phyloP scores from a whole-genome alignment of 1,284 basidiomycete genomes.

The Schizopora paradoxa region DNA sequence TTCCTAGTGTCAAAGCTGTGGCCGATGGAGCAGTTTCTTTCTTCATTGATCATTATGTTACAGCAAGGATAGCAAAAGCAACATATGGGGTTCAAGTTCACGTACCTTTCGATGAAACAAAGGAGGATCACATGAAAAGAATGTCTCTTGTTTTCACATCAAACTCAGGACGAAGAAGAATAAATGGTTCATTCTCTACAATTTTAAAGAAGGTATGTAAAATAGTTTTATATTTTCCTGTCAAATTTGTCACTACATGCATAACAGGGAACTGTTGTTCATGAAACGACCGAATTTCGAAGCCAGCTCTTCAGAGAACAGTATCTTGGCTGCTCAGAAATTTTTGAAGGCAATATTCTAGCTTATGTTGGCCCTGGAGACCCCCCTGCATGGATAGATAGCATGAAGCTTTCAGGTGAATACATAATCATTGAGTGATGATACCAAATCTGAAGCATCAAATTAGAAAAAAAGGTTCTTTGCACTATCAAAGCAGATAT shows the following conservation, averaged over 20 bases:
- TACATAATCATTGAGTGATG: no score
- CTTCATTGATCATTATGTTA: conserved; percentile 75
- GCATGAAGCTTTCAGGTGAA: no score
- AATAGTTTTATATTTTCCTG: no score
- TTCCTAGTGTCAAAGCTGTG: conserved; percentile 71
- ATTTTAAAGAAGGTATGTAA: conserved; percentile 1
- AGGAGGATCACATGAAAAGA: conserved; percentile 58
- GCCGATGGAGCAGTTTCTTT: conserved; percentile 76
- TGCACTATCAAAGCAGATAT: no score
- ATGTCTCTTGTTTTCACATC: background rate
- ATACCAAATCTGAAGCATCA: no score
- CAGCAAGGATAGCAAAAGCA: conserved; percentile 67
- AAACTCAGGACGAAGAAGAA: background rate
- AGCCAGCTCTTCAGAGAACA: background rate
- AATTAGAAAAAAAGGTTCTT: no score
- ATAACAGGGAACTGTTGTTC: conserved; percentile 1
- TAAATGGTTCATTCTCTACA: background rate
- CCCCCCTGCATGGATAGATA: conserved; percentile 1
- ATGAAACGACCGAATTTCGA: conserved; percentile 1
- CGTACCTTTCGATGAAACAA: conserved; percentile 54
- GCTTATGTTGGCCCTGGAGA: background rate
- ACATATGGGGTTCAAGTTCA: conserved; percentile 78
- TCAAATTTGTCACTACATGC: no score
- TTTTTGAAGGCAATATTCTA: background rate
- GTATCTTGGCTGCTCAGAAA: background rate